A percentile compares a stretch with the other conserved stretches of the same genome.
Conservation (phyloP, 331 rosid genomes). For the Malus hybrid region DNA sequence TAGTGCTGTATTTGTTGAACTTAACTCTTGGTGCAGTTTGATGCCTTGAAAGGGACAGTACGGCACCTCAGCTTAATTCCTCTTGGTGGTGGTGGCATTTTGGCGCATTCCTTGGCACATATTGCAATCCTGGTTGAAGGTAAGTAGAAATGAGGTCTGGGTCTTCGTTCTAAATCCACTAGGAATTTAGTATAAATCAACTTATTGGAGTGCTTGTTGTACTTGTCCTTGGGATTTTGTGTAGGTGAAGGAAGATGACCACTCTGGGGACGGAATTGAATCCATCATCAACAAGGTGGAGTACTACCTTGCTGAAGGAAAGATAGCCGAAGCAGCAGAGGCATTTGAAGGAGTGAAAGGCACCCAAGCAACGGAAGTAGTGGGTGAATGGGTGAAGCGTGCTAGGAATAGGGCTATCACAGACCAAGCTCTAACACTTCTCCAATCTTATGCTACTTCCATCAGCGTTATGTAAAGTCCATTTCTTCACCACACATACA, state of each 20-base stretch:
- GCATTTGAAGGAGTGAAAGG: conserved; percentile 70
- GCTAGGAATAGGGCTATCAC: conserved; percentile 91
- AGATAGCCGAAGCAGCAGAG: conserved; percentile 78
- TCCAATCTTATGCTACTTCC: conserved; percentile 77
- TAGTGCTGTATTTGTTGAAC: conserved; percentile 10
- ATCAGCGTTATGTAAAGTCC: conserved; percentile 44
- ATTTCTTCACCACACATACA: conserved; percentile 10
- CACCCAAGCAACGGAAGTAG: conserved; percentile 67
- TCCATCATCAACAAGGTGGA: conserved; percentile 74
- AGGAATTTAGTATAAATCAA: background rate
- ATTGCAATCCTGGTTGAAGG: conserved; percentile 87
- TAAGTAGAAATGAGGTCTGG: conserved; percentile 17
- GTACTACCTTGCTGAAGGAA: conserved; percentile 74
- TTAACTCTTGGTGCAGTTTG: conserved; percentile 51
- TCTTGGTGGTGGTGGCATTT: conserved; percentile 74
- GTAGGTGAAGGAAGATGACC: conserved; percentile 69
- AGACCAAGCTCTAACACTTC: conserved; percentile 81
- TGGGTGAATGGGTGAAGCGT: conserved; percentile 58
- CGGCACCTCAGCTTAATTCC: conserved; percentile 71
- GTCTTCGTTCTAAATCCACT: background rate
- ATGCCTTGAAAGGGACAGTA: conserved; percentile 58
- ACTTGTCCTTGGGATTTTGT: conserved; percentile 14
- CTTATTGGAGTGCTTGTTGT: background rate
- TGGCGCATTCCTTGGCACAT: conserved; percentile 72
- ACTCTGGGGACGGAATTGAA: conserved; percentile 78